These are phyloP conservation scores for Clathrus columnatus DNA, from an alignment of 768 basidiomycete species.

Conservation along the genomic window DNA sequence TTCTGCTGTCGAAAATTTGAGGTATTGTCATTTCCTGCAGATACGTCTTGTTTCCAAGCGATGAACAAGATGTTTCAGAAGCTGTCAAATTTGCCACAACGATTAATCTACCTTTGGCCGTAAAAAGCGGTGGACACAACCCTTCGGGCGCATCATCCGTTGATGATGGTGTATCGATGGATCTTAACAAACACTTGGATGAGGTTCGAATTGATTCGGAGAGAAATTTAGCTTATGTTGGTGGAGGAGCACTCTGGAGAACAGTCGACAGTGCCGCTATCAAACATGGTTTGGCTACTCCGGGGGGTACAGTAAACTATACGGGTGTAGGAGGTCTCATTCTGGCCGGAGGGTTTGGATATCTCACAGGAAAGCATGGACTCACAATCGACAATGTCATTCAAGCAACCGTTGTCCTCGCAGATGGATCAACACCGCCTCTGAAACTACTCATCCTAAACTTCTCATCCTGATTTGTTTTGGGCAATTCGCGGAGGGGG, in stretches of 20 bases:
- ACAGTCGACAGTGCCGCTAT: constrained; percentile 16
- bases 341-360: constrained; percentile 50
- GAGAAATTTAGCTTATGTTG: constrained; percentile 19
- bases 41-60: constrained; percentile 20
- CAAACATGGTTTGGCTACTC: constrained; percentile 16
- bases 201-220: constrained; percentile 20
- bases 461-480: constrained; percentile 18
- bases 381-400: constrained; percentile 18
- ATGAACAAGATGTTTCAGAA: constrained; percentile 15
- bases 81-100: constrained; percentile 15
- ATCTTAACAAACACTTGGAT: constrained; percentile 22
- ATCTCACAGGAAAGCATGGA: constrained; percentile 29
- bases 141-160: constrained; percentile 25
- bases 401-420: constrained; percentile 19
- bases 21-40: not conserved
- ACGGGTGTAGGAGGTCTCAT: constrained; percentile 23
- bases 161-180: constrained; percentile 26
- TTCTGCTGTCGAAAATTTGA: not conserved
- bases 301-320: constrained; percentile 15
- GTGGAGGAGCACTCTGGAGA: constrained; percentile 25
- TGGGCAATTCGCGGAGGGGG: constrained; percentile 21
- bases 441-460: too few species aligned
- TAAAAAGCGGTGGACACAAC: constrained; percentile 24
- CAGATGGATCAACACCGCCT: constrained; percentile 13
- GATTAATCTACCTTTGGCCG: constrained; percentile 17